Evolutionary conservation across 1,284 basidiomycete species (phyloP), one percentile per base, ranked within the genome.

Genomic region (Mycosarcoma mackinlayi): DNA sequence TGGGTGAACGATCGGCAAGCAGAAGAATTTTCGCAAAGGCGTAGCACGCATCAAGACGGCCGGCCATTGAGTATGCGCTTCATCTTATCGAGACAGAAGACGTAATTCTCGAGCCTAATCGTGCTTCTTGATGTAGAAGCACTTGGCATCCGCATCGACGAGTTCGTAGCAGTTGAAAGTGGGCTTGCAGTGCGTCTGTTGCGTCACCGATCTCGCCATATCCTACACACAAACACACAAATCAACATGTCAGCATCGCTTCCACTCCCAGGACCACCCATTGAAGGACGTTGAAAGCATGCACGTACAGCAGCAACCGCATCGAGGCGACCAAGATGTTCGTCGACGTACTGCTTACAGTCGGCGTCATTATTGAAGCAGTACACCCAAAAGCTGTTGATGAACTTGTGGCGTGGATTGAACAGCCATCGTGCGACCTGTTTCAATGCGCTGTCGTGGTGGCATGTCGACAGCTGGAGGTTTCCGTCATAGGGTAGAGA

Each of bases 41-140:
- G n/a, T n/a, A n/a, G n/a, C n/a, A n/a, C n/a, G n/a, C n/a, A n/a
- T n/a, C n/a, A n/a, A n/a, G n/a, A n/a, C n/a, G n/a, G n/a, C n/a
- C n/a, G n/a, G n/a, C n/a, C n/a, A n/a, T n/a, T n/a, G n/a, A n/a
- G n/a, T n/a, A n/a, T n/a, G n/a, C n/a, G n/a, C n/a, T n/a, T n/a
- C n/a, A n/a, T n/a, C n/a, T n/a, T n/a, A n/a, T n/a, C n/a, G n/a
- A n/a, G n/a, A n/a, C n/a, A n/a, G n/a, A n/a, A n/a, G n/a, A n/a
- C n/a, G n/a, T n/a, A n/a, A n/a, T n/a, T n/a, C n/a, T n/a, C n/a
- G n/a, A n/a, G n/a, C n/a, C n/a, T n/a, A n/a, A n/a, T n/a, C n/a
- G n/a, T n/a, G n/a, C n/a, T n/a, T n/a, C n/a, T 46, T n/a, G 14
- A 47, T 53, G 24, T 31, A 28, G 18, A 40, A 56, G 42, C 56